Conservation (phyloP, 2,329 filamentous ascomycete species). For the Cladosporium colombiae region DNA sequence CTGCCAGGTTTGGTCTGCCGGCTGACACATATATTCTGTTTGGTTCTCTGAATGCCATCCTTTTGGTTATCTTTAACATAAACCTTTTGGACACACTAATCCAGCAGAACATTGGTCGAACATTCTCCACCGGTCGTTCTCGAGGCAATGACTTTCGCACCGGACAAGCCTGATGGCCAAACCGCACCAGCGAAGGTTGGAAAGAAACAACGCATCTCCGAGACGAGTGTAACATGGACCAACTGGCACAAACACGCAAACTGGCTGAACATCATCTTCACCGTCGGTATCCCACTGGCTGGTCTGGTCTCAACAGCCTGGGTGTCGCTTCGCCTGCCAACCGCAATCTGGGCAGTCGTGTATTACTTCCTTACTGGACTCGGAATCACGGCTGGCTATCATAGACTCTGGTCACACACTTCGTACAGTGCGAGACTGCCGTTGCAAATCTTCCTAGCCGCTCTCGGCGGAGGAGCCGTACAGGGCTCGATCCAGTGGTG, state of each 20-base stretch:
- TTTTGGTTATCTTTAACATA: neutral
- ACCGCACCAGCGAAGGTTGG: neutral
- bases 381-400: slow-evolving; percentile 55
- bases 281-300: slow-evolving; percentile 70
- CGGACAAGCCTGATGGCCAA: neutral
- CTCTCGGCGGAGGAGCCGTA: slow-evolving; percentile 74
- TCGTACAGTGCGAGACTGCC: slow-evolving; percentile 74
- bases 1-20: neutral
- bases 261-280: slow-evolving; percentile 82
- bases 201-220: slow-evolving; percentile 64
- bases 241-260: slow-evolving; percentile 90
- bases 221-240: slow-evolving; percentile 69
- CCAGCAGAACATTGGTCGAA: neutral
- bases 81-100: neutral
- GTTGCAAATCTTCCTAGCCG: slow-evolving; percentile 75
- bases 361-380: slow-evolving; percentile 73
- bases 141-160: neutral
- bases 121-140: neutral
- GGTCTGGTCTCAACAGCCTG: slow-evolving; percentile 74
- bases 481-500: slow-evolving; percentile 84
- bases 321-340: slow-evolving; percentile 70
- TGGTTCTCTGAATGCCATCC: neutral
- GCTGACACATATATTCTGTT: neutral
- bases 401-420: slow-evolving; percentile 79
- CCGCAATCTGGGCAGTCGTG: slow-evolving; percentile 66